Evolutionary conservation across 306 rosid genomes (phyloP).

Genomic region (Sphenostylis stenocarpa): DNA sequence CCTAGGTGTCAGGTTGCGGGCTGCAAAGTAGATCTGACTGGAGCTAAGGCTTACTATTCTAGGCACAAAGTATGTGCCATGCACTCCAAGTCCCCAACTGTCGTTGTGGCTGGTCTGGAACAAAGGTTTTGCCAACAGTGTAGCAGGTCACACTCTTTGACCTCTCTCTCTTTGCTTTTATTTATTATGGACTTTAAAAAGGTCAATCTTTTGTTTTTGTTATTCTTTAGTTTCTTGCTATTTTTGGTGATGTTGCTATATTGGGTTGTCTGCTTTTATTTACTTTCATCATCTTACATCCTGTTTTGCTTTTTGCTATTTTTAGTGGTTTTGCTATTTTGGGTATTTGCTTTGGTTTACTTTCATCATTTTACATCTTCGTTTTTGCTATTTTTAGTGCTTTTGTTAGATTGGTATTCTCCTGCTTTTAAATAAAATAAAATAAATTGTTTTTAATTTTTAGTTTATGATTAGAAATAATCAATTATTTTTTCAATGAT

Average conservation of each 20-base stretch:
- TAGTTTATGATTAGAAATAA: too few species aligned
- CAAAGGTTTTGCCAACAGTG: conserved; percentile 99
- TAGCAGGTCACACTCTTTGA: conserved; percentile 52
- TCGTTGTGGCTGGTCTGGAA: conserved; percentile 65
- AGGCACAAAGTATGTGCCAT: conserved; percentile 82
- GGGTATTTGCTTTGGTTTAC: conserved; percentile 15
- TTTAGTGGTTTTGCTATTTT: neutral
- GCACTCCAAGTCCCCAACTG: conserved; percentile 87
- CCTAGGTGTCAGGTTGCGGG: conserved; percentile 97
- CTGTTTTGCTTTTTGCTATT: neutral
- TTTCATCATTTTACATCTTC: neutral
- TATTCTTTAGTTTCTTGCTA: neutral
- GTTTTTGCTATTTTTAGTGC: neutral
- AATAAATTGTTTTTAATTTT: too few species aligned
- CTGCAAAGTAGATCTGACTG: conserved; percentile 82
- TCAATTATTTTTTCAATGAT: neutral
- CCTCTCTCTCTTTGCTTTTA: neutral
- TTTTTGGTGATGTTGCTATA: neutral
- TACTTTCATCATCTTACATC: neutral
- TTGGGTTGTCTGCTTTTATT: conserved; percentile 2
- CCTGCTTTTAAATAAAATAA: too few species aligned
- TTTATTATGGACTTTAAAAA: neutral
- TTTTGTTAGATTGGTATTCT: neutral
- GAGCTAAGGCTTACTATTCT: conserved; percentile 85
- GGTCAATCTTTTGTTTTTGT: neutral